Percentiles rank a stretch among this genome's conserved stretches.
Evolutionary conservation across 768 basidiomycete genomes (phyloP).

Genomic region (Clitopilus hobsonii): DNA sequence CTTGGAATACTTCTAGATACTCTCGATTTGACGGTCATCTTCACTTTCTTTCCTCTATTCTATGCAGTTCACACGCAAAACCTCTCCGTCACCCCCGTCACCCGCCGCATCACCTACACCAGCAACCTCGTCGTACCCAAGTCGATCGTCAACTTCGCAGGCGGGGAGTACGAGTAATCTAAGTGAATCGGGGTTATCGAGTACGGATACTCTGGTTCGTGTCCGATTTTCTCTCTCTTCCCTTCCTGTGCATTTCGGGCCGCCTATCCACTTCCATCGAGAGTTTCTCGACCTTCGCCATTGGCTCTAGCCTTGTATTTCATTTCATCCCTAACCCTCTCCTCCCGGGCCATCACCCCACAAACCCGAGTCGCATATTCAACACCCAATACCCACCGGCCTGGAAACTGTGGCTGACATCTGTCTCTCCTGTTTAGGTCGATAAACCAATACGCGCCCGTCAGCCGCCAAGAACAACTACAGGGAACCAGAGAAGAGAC

Average conservation of each 20-base stretch:
- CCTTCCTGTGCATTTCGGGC: background rate
- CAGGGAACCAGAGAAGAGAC: too few species aligned
- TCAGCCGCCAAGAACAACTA: background rate
- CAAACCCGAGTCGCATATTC: too few species aligned
- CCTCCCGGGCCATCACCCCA: too few species aligned
- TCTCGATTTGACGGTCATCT: background rate
- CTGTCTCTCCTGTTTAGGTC: background rate
- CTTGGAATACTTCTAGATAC: background rate
- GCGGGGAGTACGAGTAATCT: background rate
- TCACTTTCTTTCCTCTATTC: background rate
- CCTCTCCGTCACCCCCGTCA: background rate
- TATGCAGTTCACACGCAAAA: background rate
- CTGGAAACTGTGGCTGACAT: too few species aligned
- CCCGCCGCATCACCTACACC: background rate
- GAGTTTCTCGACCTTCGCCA: background rate
- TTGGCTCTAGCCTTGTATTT: too few species aligned
- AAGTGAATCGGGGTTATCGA: background rate
- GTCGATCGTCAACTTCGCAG: background rate
- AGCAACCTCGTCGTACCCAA: background rate
- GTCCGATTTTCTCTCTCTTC: background rate
- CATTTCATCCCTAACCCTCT: too few species aligned
- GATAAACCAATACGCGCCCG: background rate
- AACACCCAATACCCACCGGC: too few species aligned
- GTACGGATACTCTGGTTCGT: background rate
- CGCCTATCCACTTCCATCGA: background rate